These are phyloP conservation scores for Tetracentron sinense DNA, from an alignment of 164 flowering plant genomes.

Conservation along the genomic window DNA sequence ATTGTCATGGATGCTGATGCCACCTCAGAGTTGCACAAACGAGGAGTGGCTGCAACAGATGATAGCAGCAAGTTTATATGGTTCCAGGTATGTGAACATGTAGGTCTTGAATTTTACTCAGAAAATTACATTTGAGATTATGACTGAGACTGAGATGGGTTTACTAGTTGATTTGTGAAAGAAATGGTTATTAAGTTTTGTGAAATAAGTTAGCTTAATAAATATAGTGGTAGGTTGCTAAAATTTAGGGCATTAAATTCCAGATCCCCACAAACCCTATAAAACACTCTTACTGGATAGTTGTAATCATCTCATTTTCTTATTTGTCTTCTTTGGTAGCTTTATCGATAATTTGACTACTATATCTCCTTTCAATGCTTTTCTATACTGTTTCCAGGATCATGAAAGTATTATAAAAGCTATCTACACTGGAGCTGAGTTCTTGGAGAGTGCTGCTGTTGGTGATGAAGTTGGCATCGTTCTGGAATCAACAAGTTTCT, in stretches of 20 bases:
- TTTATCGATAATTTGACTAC: not conserved
- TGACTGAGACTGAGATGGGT: not conserved
- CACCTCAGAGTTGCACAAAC: slow-evolving; percentile 66
- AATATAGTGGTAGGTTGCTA: not conserved
- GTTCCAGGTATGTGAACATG: slow-evolving; percentile 50
- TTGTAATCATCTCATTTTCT: not conserved
- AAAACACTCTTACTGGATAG: not conserved
- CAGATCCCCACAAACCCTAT: not conserved
- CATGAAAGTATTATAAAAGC: slow-evolving; percentile 76
- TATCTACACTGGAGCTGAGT: slow-evolving; percentile 71
- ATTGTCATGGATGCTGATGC: slow-evolving; percentile 97
- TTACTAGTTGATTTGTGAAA: too few species aligned
- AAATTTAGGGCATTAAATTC: not conserved
- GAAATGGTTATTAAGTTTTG: not conserved
- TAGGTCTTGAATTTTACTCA: too few species aligned
- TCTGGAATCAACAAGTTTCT: slow-evolving; percentile 74
- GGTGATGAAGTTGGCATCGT: slow-evolving; percentile 73
- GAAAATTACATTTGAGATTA: too few species aligned
- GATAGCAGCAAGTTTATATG: slow-evolving; percentile 77
- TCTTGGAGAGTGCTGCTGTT: slow-evolving; percentile 45
- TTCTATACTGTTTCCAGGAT: slow-evolving; percentile 39
- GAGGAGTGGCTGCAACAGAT: slow-evolving; percentile 64
- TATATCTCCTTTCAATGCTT: not conserved
- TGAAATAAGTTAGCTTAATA: too few species aligned
- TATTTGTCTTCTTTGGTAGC: too few species aligned